A percentile compares a stretch with the other conserved stretches of the same genome.
Conservation (phyloP, 768 basidiomycete genomes). For the Lyophyllum shimeji region DNA sequence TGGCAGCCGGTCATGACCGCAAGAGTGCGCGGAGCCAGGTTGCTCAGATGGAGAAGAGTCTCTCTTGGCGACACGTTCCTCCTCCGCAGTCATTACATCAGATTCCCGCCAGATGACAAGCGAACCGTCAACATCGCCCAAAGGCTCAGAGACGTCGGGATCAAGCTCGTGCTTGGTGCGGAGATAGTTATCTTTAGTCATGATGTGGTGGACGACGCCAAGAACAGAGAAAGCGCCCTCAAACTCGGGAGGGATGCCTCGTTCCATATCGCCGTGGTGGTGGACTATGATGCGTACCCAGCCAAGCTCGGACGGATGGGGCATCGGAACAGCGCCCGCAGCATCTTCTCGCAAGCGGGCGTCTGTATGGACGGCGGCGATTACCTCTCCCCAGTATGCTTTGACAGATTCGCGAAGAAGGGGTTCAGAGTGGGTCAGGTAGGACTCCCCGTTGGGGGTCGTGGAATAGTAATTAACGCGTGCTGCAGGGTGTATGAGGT, state of each 20-base stretch:
- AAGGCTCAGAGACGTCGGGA: slow-evolving; percentile 39
- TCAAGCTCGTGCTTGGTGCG: slow-evolving; percentile 60
- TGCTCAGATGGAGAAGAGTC: slow-evolving; percentile 24
- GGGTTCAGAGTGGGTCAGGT: slow-evolving; percentile 54
- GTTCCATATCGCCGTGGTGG: slow-evolving; percentile 50
- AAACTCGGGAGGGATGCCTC: slow-evolving; percentile 54
- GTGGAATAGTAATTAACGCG: slow-evolving; percentile 65
- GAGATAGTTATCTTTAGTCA: slow-evolving; percentile 69
- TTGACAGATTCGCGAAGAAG: slow-evolving; percentile 62
- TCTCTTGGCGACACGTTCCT: slow-evolving; percentile 37
- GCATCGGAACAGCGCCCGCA: slow-evolving; percentile 47
- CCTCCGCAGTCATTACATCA: slow-evolving; percentile 58
- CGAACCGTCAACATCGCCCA: slow-evolving; percentile 43
- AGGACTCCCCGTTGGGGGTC: slow-evolving; percentile 46
- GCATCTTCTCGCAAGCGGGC: slow-evolving; percentile 63
- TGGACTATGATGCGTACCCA: slow-evolving; percentile 81
- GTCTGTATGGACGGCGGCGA: slow-evolving; percentile 52
- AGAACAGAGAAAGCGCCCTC: slow-evolving; percentile 75
- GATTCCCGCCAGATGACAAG: slow-evolving; percentile 78
- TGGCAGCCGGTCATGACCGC: slow-evolving; percentile 67
- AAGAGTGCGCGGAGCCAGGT: slow-evolving; percentile 38
- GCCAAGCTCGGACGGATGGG: slow-evolving; percentile 55
- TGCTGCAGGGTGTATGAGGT: slow-evolving; percentile 78
- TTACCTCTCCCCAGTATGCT: slow-evolving; percentile 76
- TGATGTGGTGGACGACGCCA: slow-evolving; percentile 68